Conservation (phyloP, 1,284 basidiomycete species). For the Inonotus hispidus region DNA sequence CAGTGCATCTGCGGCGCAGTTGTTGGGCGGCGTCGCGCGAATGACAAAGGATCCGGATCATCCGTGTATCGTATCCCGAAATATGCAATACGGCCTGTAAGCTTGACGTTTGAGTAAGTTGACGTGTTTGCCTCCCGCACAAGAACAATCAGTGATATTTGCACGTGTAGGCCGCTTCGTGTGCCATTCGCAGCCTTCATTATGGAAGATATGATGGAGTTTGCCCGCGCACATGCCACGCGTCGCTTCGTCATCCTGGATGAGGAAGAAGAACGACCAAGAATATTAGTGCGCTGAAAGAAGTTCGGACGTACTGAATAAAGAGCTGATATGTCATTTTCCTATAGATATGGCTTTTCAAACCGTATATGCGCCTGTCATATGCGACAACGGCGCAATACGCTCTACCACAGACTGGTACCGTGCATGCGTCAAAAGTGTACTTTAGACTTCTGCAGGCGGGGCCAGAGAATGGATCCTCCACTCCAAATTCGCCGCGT, state of each 20-base stretch:
- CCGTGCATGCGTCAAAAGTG: slow-evolving; percentile 67
- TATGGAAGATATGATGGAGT: slow-evolving; percentile 82
- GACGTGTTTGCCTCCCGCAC: slow-evolving; percentile 16
- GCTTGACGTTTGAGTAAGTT: slow-evolving; percentile 55
- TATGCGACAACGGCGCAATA: slow-evolving; percentile 56
- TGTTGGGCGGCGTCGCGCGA: slow-evolving; percentile 60
- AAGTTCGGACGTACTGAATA: not conserved
- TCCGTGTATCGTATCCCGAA: slow-evolving; percentile 68
- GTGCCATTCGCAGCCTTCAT: slow-evolving; percentile 80
- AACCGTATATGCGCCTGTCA: slow-evolving; percentile 73
- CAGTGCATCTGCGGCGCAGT: slow-evolving; percentile 76
- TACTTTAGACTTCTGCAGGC: slow-evolving; percentile 59
- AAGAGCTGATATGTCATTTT: not conserved
- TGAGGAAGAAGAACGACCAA: slow-evolving; percentile 71
- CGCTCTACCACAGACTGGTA: slow-evolving; percentile 55
- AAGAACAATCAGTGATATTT: slow-evolving; percentile 7
- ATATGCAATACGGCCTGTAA: slow-evolving; percentile 73
- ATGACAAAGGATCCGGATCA: slow-evolving; percentile 31
- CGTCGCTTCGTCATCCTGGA: slow-evolving; percentile 84
- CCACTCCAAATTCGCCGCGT: not conserved
- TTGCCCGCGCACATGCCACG: slow-evolving; percentile 82
- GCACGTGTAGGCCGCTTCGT: slow-evolving; percentile 42
- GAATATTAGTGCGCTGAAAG: slow-evolving; percentile 58
- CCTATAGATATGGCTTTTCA: slow-evolving; percentile 82
- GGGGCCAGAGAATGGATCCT: slow-evolving; percentile 37